Conservation (phyloP, 345 rosid genomes). For the Sisymbrium irio region DNA sequence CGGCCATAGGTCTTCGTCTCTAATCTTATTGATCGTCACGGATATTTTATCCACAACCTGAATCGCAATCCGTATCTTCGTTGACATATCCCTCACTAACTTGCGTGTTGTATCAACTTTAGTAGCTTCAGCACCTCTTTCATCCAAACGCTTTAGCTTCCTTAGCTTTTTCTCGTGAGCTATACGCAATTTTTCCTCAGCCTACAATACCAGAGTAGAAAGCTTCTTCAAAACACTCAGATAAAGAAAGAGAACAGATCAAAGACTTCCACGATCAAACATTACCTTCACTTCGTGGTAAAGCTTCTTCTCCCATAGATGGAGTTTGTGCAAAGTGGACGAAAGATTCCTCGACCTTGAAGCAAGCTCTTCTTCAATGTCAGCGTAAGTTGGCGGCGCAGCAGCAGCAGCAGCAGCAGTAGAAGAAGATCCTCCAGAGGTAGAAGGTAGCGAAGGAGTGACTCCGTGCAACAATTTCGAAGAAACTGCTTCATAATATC, state of each 20-base stretch:
- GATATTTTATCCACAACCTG: conserved; percentile 88
- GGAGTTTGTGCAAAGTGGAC: conserved; percentile 76
- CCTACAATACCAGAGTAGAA: conserved; percentile 39
- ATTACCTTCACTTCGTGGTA: conserved; percentile 86
- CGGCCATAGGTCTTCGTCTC: conserved; percentile 98
- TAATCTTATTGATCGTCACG: conserved; percentile 73
- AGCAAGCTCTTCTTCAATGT: conserved; percentile 67
- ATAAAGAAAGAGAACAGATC: not conserved
- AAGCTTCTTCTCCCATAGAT: conserved; percentile 97
- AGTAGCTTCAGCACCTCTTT: conserved; percentile 75
- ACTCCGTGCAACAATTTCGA: conserved; percentile 67
- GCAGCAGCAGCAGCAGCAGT: conserved; percentile 9
- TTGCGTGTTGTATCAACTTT: conserved; percentile 59
- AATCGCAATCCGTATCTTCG: conserved; percentile 84
- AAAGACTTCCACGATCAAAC: not conserved
- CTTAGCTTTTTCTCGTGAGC: conserved; percentile 64
- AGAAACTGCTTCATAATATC: conserved; percentile 41
- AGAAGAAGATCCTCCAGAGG: conserved; percentile 52
- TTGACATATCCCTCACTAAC: conserved; percentile 59
- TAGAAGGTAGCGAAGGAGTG: conserved; percentile 51
- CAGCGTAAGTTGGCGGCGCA: conserved; percentile 45
- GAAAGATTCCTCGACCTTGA: conserved; percentile 74
- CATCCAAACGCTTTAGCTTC: conserved; percentile 74
- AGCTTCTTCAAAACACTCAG: conserved; percentile 14
- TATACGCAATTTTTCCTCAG: conserved; percentile 86